Evolutionary conservation across 805 yeast species (phyloP).

Genomic region (Kodamaea restingae): DNA sequence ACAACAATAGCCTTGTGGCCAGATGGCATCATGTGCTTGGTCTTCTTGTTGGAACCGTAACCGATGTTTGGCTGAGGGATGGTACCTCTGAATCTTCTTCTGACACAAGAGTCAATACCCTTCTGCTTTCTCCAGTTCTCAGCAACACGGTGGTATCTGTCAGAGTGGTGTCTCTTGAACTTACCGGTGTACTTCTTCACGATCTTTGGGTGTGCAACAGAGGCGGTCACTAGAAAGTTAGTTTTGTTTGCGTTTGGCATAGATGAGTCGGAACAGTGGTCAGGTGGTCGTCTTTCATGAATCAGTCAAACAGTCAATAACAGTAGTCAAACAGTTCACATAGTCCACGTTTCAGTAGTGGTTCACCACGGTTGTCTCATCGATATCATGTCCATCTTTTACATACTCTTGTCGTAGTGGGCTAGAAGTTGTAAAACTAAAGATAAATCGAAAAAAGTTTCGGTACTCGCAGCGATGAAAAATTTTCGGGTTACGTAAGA

Average conservation of each 20-base stretch:
- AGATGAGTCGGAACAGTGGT: too few species aligned
- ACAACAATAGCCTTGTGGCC: conserved; percentile 98
- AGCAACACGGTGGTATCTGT: conserved; percentile 96
- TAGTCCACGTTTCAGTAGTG: not conserved
- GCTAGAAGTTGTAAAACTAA: conserved; percentile 3
- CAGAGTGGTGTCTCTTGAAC: conserved; percentile 99
- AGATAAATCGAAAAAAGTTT: conserved; percentile 2
- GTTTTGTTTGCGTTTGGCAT: conserved; percentile 5
- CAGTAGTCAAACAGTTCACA: too few species aligned
- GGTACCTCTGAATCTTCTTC: conserved; percentile 99
- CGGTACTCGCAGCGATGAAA: conserved; percentile 9
- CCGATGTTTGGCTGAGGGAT: conserved; percentile 99
- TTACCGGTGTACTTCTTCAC: conserved; percentile 98
- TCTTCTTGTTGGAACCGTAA: conserved; percentile 99
- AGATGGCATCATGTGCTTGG: conserved; percentile 91
- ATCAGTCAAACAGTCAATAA: too few species aligned
- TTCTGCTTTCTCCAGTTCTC: conserved; percentile 99
- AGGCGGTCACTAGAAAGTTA: conserved; percentile 74
- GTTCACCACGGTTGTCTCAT: not conserved
- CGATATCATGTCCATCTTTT: not conserved
- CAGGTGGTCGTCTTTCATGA: too few species aligned
- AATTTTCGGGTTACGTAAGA: conserved; percentile 6
- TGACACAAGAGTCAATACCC: conserved; percentile 99
- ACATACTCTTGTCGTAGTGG: conserved; percentile 10
- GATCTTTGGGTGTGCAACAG: conserved; percentile 97